These are phyloP conservation scores for Diutina siamensis DNA, from an alignment of 1,139 yeast genomes.

Conservation along the genomic window DNA sequence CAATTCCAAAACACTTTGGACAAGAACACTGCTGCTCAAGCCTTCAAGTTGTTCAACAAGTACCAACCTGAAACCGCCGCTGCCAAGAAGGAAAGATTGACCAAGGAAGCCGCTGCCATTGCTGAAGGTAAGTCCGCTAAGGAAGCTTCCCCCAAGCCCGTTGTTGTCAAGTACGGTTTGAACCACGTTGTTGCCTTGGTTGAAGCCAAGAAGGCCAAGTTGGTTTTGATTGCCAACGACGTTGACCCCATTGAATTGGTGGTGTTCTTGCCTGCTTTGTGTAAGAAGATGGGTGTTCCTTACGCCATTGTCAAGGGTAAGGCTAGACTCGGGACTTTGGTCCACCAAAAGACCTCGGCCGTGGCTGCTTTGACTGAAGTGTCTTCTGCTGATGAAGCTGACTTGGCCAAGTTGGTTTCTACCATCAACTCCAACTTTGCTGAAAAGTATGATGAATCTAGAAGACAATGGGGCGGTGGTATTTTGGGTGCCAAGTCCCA, in stretches of 20 bases:
- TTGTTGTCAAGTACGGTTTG: slow-evolving; percentile 91
- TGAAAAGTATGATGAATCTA: slow-evolving; percentile 87
- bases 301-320: slow-evolving; percentile 97
- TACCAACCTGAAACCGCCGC: slow-evolving; percentile 96
- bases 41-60: slow-evolving; percentile 94
- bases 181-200: slow-evolving; percentile 95
- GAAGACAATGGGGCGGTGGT: slow-evolving; percentile 99
- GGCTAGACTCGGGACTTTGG: slow-evolving; percentile 97
- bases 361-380: slow-evolving; percentile 97
- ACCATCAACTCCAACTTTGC: slow-evolving; percentile 87
- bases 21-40: slow-evolving; percentile 96
- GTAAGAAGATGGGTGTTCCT: slow-evolving; percentile 99
- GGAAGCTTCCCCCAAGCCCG: slow-evolving; percentile 94
- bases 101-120: slow-evolving; percentile 97
- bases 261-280: slow-evolving; percentile 92
- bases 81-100: slow-evolving; percentile 97
- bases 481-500: slow-evolving; percentile 87
- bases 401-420: slow-evolving; percentile 82
- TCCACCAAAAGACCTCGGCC: slow-evolving; percentile 93
- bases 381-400: slow-evolving; percentile 85
- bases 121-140: slow-evolving; percentile 95
- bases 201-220: slow-evolving; percentile 89
- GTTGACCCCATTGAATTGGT: slow-evolving; percentile 98
- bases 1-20: slow-evolving; percentile 93
- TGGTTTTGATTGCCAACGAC: slow-evolving; percentile 94